Base-by-base conservation (phyloP, 2,329 filamentous ascomycete genomes). In the Fulvia fulva region DNA sequence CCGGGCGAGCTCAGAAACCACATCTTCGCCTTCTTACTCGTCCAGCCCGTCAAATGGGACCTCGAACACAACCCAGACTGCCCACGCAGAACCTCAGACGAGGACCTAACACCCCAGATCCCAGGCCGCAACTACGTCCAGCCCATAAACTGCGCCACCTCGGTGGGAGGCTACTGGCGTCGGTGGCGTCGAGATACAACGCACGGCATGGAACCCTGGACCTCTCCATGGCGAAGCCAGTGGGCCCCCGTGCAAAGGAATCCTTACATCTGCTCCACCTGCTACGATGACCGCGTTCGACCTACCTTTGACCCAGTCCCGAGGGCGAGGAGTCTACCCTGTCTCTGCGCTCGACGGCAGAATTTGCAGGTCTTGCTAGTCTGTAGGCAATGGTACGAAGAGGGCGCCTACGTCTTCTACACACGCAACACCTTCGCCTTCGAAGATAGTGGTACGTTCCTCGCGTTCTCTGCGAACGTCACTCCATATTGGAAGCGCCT, bases 401-500 rank as follows among this genome's bases (percentile, higher is more conserved):
- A 65, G 54, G 63, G 59, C 7, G 57, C 43, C 8, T 30, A 45
- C 14, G 58, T 64, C 11, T 58, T 66, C 44, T 62, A 62, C 51
- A 53, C 55, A 3, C 46, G 49, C 32, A 65, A 65, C 51, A 62
- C 55, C 32, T 66, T 65, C 41, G 61, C 63, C 7, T 66, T 65
- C 52, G 62, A 65, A 26, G 55, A 62, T 45, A 16, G 25, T 19
- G 34, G 41, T 21, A 46, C 45, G 8, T 60, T 60, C 45, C 44
- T 30, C 16, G 28, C 44, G 7, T 58, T 61, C 37, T 25, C 50
- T 19, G 16, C n/a, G 2, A 51, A 30, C 23, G 26, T 59, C 12
- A 28, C 53, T 12, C 56, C 49, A n/a, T 32, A 44, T 11, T 63
- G 57, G 55, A 47, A 46, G 8, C 12, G 28, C 19, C 21, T 14